Conservation (phyloP, 2,329 filamentous ascomycete genomes). For the Trichoderma afroharzianum region DNA sequence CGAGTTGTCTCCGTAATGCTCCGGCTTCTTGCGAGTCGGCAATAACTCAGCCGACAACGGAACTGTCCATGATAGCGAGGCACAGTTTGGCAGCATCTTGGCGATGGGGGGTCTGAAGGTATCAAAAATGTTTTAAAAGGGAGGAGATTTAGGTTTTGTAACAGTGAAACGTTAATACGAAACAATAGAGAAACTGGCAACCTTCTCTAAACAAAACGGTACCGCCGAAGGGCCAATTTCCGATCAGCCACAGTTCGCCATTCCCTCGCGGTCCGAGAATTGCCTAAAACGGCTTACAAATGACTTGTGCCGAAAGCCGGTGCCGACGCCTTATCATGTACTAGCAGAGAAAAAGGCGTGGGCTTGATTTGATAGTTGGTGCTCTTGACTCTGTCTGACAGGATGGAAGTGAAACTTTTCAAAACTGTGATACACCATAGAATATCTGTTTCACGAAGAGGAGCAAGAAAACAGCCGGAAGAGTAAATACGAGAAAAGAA, state of each 20-base stretch:
- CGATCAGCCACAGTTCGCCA: background rate
- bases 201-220: background rate
- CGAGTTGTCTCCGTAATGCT: background rate
- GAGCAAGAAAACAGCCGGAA: background rate
- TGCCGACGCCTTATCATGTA: background rate
- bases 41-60: background rate
- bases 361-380: background rate
- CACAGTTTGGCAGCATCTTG: background rate
- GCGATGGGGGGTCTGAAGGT: background rate
- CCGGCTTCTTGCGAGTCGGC: background rate
- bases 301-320: background rate
- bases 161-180: background rate
- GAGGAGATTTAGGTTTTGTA: background rate
- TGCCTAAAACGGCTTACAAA: slow-evolving; percentile 16
- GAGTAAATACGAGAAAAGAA: background rate
- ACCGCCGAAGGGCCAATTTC: background rate
- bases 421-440: background rate
- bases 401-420: background rate
- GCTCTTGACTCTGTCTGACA: background rate
- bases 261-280: background rate
- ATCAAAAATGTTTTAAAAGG: background rate
- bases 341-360: background rate
- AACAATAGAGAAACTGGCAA: background rate
- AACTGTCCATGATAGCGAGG: background rate
- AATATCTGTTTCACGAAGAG: background rate